These are phyloP conservation scores for Aspergillus glaucus DNA, from an alignment of 2,329 filamentous ascomycete genomes.

Conservation along the genomic window DNA sequence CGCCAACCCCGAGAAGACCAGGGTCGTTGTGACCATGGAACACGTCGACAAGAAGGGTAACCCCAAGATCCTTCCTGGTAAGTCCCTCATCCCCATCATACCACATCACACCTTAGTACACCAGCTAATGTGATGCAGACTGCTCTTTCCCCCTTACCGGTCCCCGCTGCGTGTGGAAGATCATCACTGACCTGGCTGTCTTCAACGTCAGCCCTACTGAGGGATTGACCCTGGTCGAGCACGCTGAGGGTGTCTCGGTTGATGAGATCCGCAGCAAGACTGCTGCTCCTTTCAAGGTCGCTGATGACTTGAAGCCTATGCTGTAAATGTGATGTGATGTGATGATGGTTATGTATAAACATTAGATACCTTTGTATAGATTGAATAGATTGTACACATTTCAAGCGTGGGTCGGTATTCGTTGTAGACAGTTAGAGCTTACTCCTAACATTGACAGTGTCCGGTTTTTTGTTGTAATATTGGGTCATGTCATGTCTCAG, in stretches of 20 bases:
- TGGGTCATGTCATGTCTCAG: slow-evolving; percentile 29
- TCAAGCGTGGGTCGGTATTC: neutral
- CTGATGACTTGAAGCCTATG: slow-evolving; percentile 52
- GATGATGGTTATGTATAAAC: neutral
- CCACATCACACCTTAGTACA: neutral
- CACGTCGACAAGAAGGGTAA: slow-evolving; percentile 65
- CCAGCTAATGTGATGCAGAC: slow-evolving; percentile 30
- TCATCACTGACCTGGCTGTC: slow-evolving; percentile 66
- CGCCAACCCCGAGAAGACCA: slow-evolving; percentile 64
- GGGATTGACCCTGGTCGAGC: slow-evolving; percentile 52
- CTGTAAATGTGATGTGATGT: slow-evolving; percentile 18
- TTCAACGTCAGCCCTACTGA: slow-evolving; percentile 66
- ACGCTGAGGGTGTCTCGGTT: slow-evolving; percentile 63
- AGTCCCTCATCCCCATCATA: neutral
- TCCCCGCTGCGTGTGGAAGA: slow-evolving; percentile 59
- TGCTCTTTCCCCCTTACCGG: slow-evolving; percentile 63
- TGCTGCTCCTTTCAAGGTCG: slow-evolving; percentile 61
- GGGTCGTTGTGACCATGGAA: slow-evolving; percentile 66
- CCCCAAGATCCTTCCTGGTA: slow-evolving; percentile 54
- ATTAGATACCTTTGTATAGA: neutral
- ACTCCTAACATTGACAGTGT: neutral
- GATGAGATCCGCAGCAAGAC: slow-evolving; percentile 67
- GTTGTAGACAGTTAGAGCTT: neutral
- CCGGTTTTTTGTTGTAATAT: slow-evolving; percentile 16
- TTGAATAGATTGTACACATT: neutral